Base-by-base conservation (phyloP, 768 basidiomycete species). In the Dioszegia crocea region DNA sequence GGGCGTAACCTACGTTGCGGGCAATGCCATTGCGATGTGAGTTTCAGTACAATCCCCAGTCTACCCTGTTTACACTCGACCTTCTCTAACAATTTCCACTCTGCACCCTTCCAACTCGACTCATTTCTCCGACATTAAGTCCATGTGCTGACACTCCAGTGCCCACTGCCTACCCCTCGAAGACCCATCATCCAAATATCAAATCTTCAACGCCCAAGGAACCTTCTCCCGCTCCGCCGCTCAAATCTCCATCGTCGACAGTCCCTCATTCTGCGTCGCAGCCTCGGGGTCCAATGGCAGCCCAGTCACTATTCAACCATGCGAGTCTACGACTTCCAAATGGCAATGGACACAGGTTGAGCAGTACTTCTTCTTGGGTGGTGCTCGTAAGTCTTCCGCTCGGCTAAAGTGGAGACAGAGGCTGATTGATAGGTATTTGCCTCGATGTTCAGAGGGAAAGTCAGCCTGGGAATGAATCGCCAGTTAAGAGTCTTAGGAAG, bases 161-260 rank as follows among this genome's bases (percentile, higher is more conserved):
- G 49, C 49, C 1, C 38, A 51, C 36, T 51, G 49, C 24, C 9
- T 51, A 10, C 16, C 49, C 30, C 31, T 36, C 24, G 3, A 30
- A 19, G 33, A 51, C 24, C 49, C 49, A 36, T 26, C 24, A 21
- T 14, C 49, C 3, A 51, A 36, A 26, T 51, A 38, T 24, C 49
- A 51, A 39, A 38, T 51, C 19, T 51, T 33, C 19, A 51, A 51
- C 21, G 21, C 33, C 24, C 49, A 51, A 51, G 49, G 23, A 12
- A 19, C 49, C 8, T 36, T 39, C 33, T 17, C 33, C 19, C 30
- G 49, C n/a, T 21, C 38, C n/a, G 19, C 31, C n/a, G 49, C 10
- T 17, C 31, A 30, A 2, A 36, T 51, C 8, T 21, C 10, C n/a
- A 14, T 36, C 16, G 30, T 33, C 3, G 49, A 51, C 21, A 39